Conservation (phyloP, 1,284 basidiomycete species). For the Pseudozyma tsukubaensis region DNA sequence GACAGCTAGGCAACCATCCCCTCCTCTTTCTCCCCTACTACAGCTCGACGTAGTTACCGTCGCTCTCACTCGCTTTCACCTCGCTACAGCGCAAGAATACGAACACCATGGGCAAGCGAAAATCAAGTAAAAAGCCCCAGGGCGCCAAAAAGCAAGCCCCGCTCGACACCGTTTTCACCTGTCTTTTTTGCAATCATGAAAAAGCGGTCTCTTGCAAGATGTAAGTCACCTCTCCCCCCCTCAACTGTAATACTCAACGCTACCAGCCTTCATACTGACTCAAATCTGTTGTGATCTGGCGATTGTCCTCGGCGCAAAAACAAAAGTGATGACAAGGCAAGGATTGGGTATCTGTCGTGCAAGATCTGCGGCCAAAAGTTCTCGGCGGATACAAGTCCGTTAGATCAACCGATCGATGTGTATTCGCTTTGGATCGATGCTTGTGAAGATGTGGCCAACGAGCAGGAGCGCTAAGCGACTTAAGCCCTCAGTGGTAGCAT, state of each 20-base stretch:
- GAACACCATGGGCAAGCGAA: constrained; percentile 60
- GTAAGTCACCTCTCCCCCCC: constrained; percentile 71
- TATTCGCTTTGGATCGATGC: constrained; percentile 92
- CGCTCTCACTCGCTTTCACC: not conserved
- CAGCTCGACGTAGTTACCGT: not conserved
- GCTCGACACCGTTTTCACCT: constrained; percentile 69
- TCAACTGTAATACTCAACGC: not conserved
- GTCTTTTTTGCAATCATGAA: constrained; percentile 89
- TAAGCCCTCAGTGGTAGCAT: not conserved
- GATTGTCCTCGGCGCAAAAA: too few relatives aligned
- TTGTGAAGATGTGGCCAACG: constrained; percentile 80
- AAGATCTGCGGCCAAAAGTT: constrained; percentile 68
- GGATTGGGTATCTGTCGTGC: constrained; percentile 58
- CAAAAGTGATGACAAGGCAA: constrained; percentile 67
- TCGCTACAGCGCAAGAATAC: not conserved
- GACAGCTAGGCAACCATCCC: not conserved
- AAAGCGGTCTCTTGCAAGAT: constrained; percentile 86
- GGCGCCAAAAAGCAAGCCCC: constrained; percentile 57
- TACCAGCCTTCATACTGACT: too few relatives aligned
- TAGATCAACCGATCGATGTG: constrained; percentile 88
- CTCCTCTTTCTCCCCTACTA: not conserved
- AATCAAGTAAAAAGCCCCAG: constrained; percentile 55
- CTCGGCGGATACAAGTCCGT: constrained; percentile 72
- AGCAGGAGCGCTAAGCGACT: constrained; percentile 31
- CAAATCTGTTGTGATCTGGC: too few relatives aligned